Evolutionary conservation across 1,284 basidiomycete species (phyloP), one percentile per base, ranked within the genome.

Genomic region (Sporisorium graminicola): DNA sequence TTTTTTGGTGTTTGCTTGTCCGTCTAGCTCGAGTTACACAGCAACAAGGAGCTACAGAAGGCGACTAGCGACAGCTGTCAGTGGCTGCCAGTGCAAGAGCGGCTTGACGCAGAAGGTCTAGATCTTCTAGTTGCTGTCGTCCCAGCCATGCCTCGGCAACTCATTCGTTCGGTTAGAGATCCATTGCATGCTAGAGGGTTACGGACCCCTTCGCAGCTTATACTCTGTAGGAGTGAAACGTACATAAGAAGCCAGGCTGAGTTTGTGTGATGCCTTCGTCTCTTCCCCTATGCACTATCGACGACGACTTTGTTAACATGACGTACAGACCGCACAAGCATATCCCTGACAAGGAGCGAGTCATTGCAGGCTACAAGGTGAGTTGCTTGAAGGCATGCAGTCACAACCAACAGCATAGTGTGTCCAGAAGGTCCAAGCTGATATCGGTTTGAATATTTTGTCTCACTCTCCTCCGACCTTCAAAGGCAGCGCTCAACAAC

Each of bases 401-500:
- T 18, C 18, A 35, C 37, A 18, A 40, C 37, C 16, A 40, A 18
- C 12, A 29, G 20, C 7, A 55, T n/a, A 16, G 20, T 18, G 27
- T 26, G 42, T 2, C 7, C n/a, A 22, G 20, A 33, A 14, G 7
- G 13, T 13, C 20, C 12, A 8, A 20, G 35, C 18, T 42, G 31
- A 29, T 3, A 26, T 47, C 6, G 14, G 7, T 52, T 43, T 14
- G 16, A 9, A n/a, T 31, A 44, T 6, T n/a, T 16, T 31, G 22
- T 47, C 31, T 18, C 18, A 8, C 35, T 55, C 33, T 60, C 12
- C 33, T 60, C 12, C 49, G 0, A 51, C 26, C 24, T 31, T 5
- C 8, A 35, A 49, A 79, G 77, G 50, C 77, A 18, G 75, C 77
- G 2, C 75, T 79, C 47, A 79, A 79, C 61, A 79, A 79, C 31